Base-by-base conservation (phyloP, 192 early-diverging fungal genomes). In the Gryganskiella cystojenkinii region DNA sequence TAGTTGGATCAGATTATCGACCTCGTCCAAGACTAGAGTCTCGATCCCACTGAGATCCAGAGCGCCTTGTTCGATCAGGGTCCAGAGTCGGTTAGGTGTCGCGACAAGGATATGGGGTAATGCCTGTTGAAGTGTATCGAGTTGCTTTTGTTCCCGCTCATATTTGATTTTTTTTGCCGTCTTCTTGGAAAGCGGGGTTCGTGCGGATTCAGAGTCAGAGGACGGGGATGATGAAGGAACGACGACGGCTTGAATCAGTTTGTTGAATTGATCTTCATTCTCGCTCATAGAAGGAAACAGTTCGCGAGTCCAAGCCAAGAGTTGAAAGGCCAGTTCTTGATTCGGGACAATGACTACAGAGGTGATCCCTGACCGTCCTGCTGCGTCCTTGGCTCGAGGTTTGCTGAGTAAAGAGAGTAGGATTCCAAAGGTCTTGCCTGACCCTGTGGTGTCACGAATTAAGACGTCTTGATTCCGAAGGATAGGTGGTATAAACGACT, bases 391-490 rank as follows among this genome's bases (percentile, higher is more conserved):
- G 20, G 9, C 25, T 2, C 75, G 54, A 13, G 70, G 61, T 46
- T 82, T 80, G n/a, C 47, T 79, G 6, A 84, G 68, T 14, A 87
- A 57, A 2, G 85, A 45, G 4, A 87, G 51, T 10, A 83, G 69
- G 44, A 87, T 57, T 2, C 85, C 87, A 66, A 89, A 87, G 20
- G 85, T 82, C 60, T 89, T 89, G 17, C 87, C 87, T 3, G 85
- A 86, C 17, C 87, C 87, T 4, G 87, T 85, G 0, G 73, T 59
- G 53, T 89, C 87, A 19, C 84, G 73, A 24, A 89, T 67, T 20
- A 87, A 44, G 0, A 89, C 70, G 45, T 89, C 85, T 33, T 67
- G 71, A 8, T 80, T 78, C 4, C 60, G 19, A 0, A 84, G 59
- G 22, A 86, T 81, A 13, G 72, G 56, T 2, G 85, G 84, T 10